Evolutionary conservation across 2,329 filamentous ascomycete genomes (phyloP).

Genomic region (Whalleya microplaca): DNA sequence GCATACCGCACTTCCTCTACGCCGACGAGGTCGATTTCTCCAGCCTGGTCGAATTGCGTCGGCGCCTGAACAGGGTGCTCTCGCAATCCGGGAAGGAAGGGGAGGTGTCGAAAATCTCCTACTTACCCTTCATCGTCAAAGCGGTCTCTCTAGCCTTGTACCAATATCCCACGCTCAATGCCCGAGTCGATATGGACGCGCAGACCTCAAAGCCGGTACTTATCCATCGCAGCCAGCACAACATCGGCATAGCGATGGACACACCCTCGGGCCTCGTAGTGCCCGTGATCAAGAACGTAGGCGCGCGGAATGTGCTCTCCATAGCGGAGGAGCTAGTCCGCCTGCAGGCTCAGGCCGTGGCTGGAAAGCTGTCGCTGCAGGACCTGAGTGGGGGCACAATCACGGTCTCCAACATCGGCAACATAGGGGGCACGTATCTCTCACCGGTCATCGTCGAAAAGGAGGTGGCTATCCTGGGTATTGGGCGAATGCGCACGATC

Average conservation of each 20-base stretch:
- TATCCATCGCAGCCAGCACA: conserved; percentile 81
- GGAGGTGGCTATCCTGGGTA: conserved; percentile 89
- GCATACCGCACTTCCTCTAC: conserved; percentile 94
- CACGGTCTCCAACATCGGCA: conserved; percentile 95
- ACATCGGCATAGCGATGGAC: conserved; percentile 96
- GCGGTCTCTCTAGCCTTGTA: conserved; percentile 84
- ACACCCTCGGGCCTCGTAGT: conserved; percentile 87
- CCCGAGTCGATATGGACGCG: conserved; percentile 69
- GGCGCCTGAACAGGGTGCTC: conserved; percentile 72
- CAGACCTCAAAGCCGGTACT: conserved; percentile 70
- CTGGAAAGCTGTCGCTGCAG: conserved; percentile 72
- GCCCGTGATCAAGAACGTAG: conserved; percentile 87
- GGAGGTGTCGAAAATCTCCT: conserved; percentile 72
- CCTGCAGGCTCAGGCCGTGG: conserved; percentile 71
- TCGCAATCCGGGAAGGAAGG: conserved; percentile 44
- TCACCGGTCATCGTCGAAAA: conserved; percentile 88
- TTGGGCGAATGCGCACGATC: conserved; percentile 79
- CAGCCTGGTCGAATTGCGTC: conserved; percentile 71
- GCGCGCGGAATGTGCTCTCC: conserved; percentile 72
- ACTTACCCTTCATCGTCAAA: conserved; percentile 94
- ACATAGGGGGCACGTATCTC: conserved; percentile 89
- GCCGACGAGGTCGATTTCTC: conserved; percentile 87
- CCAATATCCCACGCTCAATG: conserved; percentile 85
- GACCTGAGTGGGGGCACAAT: conserved; percentile 90
- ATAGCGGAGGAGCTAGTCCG: conserved; percentile 77